phyloP scores from a whole-genome alignment of 257 asterid species.

The Ilex aquifolium region DNA sequence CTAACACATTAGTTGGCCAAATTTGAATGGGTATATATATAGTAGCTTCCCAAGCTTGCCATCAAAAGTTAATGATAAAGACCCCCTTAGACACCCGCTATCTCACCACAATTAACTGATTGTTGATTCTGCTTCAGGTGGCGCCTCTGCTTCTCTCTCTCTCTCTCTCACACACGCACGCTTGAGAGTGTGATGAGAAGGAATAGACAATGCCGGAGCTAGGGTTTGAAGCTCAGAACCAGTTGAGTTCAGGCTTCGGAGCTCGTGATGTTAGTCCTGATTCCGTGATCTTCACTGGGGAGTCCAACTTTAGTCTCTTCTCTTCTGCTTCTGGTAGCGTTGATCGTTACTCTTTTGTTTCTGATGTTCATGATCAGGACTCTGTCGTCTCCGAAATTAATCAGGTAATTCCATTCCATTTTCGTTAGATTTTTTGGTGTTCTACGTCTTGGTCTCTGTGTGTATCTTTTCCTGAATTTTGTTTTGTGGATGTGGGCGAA shows the following conservation, averaged over 20 bases:
- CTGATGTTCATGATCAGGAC: constrained; percentile 66
- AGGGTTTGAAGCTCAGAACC: not conserved
- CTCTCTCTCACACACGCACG: no score
- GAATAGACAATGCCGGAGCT: constrained; percentile 7
- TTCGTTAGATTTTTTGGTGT: not conserved
- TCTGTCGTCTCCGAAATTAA: constrained; percentile 40
- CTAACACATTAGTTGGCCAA: no score
- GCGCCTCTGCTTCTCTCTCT: no score
- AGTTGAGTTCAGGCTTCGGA: not conserved
- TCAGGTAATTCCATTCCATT: constrained; percentile 33
- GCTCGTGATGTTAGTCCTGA: constrained; percentile 11
- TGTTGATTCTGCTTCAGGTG: no score
- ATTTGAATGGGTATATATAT: no score
- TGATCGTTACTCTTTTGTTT: constrained; percentile 72
- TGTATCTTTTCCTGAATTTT: no score
- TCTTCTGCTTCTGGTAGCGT: constrained; percentile 8
- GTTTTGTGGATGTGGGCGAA: not conserved
- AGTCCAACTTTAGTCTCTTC: not conserved
- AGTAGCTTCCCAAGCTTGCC: no score
- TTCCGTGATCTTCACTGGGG: constrained; percentile 5
- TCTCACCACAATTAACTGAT: no score
- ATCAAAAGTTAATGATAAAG: no score
- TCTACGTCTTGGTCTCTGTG: not conserved
- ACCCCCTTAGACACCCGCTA: no score
- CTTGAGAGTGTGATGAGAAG: no score